phyloP scores from a whole-genome alignment of 352 stramenopile species.

The Pythium folliculosum region DNA sequence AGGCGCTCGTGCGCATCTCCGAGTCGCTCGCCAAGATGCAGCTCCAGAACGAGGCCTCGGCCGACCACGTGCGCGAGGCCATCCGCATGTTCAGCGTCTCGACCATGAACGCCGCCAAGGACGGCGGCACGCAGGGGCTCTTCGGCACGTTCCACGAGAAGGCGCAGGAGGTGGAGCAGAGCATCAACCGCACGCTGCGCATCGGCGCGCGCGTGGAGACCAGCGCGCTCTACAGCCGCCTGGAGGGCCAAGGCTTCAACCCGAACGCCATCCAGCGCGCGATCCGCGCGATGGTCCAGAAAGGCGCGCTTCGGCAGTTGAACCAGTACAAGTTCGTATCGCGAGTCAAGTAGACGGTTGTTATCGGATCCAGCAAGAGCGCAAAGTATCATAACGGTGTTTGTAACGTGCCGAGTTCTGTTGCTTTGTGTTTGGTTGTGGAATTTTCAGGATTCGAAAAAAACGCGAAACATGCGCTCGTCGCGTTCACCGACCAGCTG shows the following conservation, averaged over 20 bases:
- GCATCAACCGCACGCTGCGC: constrained; percentile 80
- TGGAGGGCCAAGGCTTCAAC: constrained; percentile 82
- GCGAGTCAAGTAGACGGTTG: constrained; percentile 51
- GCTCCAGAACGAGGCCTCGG: constrained; percentile 81
- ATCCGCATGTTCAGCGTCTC: constrained; percentile 98
- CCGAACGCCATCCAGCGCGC: constrained; percentile 85
- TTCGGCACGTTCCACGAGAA: constrained; percentile 85
- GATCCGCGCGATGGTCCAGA: constrained; percentile 87
- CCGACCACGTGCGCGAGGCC: constrained; percentile 95
- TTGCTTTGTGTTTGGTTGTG: background rate
- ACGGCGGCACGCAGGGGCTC: constrained; percentile 83
- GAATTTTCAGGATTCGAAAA: background rate
- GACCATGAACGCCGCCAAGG: constrained; percentile 97
- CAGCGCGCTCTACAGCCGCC: constrained; percentile 74
- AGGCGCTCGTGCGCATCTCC: constrained; percentile 96
- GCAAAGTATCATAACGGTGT: background rate
- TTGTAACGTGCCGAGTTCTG: background rate
- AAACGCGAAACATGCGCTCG: background rate
- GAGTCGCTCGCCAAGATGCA: constrained; percentile 99
- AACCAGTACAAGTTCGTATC: constrained; percentile 89
- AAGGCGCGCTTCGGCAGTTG: constrained; percentile 72
- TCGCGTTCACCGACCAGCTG: background rate
- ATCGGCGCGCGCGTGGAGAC: constrained; percentile 83
- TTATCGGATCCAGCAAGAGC: too few species aligned
- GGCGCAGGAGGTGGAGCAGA: constrained; percentile 79